Evolutionary conservation across 352 stramenopile genomes (phyloP), one percentile per base, ranked within the genome.

Genomic region (Globisporangium orthogonon): DNA sequence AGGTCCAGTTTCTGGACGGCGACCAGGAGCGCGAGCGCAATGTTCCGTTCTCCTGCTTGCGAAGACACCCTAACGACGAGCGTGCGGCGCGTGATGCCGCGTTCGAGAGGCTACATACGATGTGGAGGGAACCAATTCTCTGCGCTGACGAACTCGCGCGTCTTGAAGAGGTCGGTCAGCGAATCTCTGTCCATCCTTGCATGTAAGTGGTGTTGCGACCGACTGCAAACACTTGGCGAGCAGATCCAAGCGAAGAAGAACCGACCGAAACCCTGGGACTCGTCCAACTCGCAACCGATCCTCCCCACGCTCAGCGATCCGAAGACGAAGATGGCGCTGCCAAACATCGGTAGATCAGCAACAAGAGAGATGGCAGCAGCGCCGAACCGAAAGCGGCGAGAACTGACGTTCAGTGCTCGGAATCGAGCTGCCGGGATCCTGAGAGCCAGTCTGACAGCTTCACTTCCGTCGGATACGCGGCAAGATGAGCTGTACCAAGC

Each of bases 1-100:
- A 81, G n/a, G 48, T 88, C 7, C 66, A 82, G 18, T 86, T 76
- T 48, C 53, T 83, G 0, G 71, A 83, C 7, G 67, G 77, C 0
- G 71, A 73, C n/a, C 62, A 55, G 7, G 78, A 88, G 47, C 64
- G 73, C 9, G 66, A 82, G 45, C 70, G 66, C 0, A 70, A 69
- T 28, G 74, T 88, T 11, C 51, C 57, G 6, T 46, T 77, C 1
- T 67, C 67, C 35, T 73, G 69, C 50, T 48, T 88, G 2, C 69
- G 78, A 11, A 29, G 69, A 33, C 65, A 53, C n/a, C 54, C 40
- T 14, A 52, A 66, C n/a, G 73, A 83, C 4, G 56, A 66, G 11
- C 60, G 69, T 37, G 60, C 63, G 13, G 46, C 33, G 33, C 65
- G 54, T 18, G 29, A 61, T 7, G 50, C 43, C 18, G 57, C 60